Conservation (phyloP, 176 grass and related monocot species). For the Carex parvula region DNA sequence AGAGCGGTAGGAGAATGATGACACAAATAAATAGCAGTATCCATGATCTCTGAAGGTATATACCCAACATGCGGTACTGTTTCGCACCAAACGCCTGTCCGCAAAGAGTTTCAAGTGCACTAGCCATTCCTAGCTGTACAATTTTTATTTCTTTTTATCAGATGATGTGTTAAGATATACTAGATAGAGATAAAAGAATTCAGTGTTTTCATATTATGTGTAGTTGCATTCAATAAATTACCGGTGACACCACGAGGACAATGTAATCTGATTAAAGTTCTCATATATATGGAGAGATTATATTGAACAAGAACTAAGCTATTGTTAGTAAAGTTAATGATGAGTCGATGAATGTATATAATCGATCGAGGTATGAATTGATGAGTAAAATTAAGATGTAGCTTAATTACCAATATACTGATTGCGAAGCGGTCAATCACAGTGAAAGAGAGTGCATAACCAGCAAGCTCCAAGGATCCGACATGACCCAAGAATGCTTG, state of each 20-base stretch:
- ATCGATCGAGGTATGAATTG: not conserved
- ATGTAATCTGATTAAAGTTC: not conserved
- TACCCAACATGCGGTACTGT: constrained; percentile 1
- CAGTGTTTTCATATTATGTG: not conserved
- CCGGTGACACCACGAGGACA: not conserved
- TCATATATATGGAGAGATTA: not conserved
- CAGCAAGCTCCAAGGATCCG: constrained; percentile 61
- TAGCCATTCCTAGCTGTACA: constrained; percentile 13
- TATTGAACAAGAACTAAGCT: not conserved
- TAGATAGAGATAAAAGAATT: not conserved
- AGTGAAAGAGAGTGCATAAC: constrained; percentile 62
- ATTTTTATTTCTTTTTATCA: not conserved
- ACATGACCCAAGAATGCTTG: constrained; percentile 80
- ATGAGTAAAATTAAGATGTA: not conserved
- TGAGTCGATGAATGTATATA: not conserved
- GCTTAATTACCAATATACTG: constrained; percentile 47
- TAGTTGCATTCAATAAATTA: too few relatives aligned
- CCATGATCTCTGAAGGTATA: constrained; percentile 35
- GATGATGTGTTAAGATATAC: not conserved
- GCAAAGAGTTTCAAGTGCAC: constrained; percentile 8
- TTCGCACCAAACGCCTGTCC: not conserved
- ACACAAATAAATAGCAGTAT: constrained; percentile 8
- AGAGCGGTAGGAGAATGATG: constrained; percentile 19
- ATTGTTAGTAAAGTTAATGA: not conserved
- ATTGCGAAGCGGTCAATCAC: constrained; percentile 58